A percentile compares a stretch with the other conserved stretches of the same genome.
Conservation (phyloP, 2,329 filamentous ascomycete species). For the Sporothrix humicola region DNA sequence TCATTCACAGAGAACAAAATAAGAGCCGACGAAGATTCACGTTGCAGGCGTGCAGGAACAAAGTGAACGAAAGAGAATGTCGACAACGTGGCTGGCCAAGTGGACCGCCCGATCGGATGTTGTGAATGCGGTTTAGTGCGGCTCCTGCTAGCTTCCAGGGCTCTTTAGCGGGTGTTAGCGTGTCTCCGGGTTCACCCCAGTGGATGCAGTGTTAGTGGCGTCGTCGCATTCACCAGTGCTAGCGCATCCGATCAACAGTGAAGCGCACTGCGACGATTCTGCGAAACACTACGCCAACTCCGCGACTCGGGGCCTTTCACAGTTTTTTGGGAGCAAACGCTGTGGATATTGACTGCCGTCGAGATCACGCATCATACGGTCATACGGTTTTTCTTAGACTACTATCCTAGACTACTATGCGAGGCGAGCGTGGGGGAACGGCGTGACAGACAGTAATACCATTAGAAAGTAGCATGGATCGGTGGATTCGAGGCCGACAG, state of each 20-base stretch:
- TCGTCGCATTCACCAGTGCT: not conserved
- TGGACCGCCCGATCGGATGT: constrained; percentile 8
- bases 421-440: not conserved
- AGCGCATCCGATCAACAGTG: constrained; percentile 8
- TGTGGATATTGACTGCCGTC: not conserved
- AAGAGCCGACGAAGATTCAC: not conserved
- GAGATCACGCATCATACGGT: not conserved
- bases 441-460: not conserved
- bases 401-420: not conserved
- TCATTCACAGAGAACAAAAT: not conserved
- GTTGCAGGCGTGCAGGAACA: not conserved
- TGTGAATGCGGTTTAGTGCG: not conserved
- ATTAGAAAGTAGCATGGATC: not conserved
- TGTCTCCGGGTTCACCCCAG: not conserved
- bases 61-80: too few species aligned
- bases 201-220: not conserved
- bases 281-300: not conserved
- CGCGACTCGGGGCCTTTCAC: constrained; percentile 4
- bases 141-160: too few species aligned
- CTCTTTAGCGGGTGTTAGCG: too few species aligned
- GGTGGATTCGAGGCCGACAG: constrained; percentile 3
- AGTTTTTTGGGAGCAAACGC: not conserved
- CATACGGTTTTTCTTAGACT: not conserved
- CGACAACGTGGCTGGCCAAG: not conserved
- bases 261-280: too few species aligned